phyloP scores from a whole-genome alignment of 2,329 filamentous ascomycete species.

The Colletotrichum cereale region DNA sequence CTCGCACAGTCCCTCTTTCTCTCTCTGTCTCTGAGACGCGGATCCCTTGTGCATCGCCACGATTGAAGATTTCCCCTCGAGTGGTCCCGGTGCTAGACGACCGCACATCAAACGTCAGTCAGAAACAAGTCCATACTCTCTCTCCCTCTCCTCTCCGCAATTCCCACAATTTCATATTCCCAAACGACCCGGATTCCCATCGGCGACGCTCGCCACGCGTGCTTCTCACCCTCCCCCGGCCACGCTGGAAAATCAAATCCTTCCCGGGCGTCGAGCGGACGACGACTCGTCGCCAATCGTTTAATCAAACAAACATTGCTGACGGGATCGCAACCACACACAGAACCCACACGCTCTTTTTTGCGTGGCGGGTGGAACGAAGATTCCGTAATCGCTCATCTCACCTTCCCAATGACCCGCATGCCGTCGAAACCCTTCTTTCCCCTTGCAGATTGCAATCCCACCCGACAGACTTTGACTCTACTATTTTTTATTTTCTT shows the following conservation, averaged over 20 bases:
- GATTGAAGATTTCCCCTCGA: slow-evolving; percentile 26
- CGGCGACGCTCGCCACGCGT: neutral
- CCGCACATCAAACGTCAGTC: slow-evolving; percentile 37
- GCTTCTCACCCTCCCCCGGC: slow-evolving; percentile 3
- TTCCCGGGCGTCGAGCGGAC: neutral
- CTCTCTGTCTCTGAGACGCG: slow-evolving; percentile 15
- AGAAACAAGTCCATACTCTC: slow-evolving; percentile 24
- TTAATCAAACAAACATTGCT: slow-evolving; percentile 14
- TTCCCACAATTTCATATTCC: slow-evolving; percentile 26
- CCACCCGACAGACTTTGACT: neutral
- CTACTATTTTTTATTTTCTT: neutral
- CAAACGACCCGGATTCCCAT: neutral
- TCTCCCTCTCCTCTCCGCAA: slow-evolving; percentile 11
- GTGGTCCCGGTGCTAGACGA: slow-evolving; percentile 28
- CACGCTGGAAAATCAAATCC: slow-evolving; percentile 7
- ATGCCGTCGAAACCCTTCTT: neutral
- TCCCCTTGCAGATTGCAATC: slow-evolving; percentile 8
- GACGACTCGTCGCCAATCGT: neutral
- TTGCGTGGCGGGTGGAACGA: neutral
- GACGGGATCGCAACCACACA: neutral
- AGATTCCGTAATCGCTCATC: slow-evolving; percentile 13
- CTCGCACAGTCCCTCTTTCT: slow-evolving; percentile 25
- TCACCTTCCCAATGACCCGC: slow-evolving; percentile 6
- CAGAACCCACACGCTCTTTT: neutral
- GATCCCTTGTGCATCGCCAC: slow-evolving; percentile 37